Evolutionary conservation across 208 protist species (phyloP).

Genomic region (Acanthamoeba sp.): DNA sequence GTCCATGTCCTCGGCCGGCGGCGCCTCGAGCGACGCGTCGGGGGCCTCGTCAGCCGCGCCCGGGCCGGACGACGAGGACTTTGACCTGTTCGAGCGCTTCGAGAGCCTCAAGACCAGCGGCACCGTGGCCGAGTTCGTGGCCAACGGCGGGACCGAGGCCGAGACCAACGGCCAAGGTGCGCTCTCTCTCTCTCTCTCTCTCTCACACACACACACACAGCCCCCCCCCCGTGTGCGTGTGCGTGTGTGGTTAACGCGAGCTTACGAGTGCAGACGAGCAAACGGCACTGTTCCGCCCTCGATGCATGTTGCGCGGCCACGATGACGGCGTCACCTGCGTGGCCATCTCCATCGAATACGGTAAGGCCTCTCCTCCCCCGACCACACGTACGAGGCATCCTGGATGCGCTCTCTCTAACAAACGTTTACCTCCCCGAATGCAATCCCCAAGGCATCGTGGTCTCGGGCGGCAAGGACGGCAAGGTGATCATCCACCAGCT

Average conservation of each 20-base stretch:
- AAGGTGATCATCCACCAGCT: conserved; percentile 63
- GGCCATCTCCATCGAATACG: conserved; percentile 49
- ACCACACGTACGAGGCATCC: not conserved
- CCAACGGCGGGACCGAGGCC: not conserved
- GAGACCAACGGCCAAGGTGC: not conserved
- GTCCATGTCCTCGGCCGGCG: not conserved
- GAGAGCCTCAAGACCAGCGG: conserved; percentile 28
- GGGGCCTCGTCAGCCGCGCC: not conserved
- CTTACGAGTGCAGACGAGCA: not conserved
- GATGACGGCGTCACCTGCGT: conserved; percentile 57
- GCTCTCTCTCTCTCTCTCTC: not conserved
- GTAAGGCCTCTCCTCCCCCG: not conserved
- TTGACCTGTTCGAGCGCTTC: conserved; percentile 53
- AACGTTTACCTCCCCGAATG: not conserved
- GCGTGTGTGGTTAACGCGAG: not conserved
- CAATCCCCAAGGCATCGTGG: conserved; percentile 6
- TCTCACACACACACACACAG: too few relatives aligned
- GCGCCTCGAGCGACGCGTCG: too few relatives aligned
- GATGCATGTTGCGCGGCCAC: conserved; percentile 46
- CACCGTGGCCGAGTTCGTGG: not conserved
- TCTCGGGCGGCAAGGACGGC: conserved; percentile 48
- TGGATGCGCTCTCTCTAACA: not conserved
- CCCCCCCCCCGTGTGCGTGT: too few relatives aligned
- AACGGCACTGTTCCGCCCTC: not conserved
- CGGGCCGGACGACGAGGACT: conserved; percentile 31